Percentiles rank a stretch among this genome's conserved stretches.
These are phyloP conservation scores for Cladobotryum protrusum DNA, from an alignment of 2,329 filamentous ascomycete species.

Conservation along the genomic window DNA sequence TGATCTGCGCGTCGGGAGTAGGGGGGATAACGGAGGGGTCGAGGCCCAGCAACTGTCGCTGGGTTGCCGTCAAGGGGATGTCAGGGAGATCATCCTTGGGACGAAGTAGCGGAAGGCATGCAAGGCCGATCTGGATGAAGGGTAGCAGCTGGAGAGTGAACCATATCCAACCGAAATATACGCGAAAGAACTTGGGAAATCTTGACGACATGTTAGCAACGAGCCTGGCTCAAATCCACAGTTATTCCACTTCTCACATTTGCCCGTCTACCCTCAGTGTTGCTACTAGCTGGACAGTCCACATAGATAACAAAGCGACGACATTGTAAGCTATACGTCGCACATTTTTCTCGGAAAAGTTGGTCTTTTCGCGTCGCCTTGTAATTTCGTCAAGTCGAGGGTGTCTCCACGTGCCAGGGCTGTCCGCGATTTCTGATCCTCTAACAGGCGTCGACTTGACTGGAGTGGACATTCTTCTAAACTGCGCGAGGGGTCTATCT, in stretches of 20 bases:
- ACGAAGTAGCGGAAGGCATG: slow-evolving; percentile 66
- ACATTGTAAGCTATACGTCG: slow-evolving; percentile 64
- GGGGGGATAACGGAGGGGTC: slow-evolving; percentile 57
- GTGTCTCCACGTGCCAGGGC: slow-evolving; percentile 82
- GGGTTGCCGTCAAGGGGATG: slow-evolving; percentile 71
- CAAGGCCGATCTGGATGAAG: slow-evolving; percentile 63
- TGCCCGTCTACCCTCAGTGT: slow-evolving; percentile 31
- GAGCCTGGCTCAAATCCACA: too few species aligned
- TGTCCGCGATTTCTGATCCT: slow-evolving; percentile 38
- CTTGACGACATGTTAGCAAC: slow-evolving; percentile 23
- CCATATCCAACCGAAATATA: slow-evolving; percentile 40
- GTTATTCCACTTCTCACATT: slow-evolving; percentile 30
- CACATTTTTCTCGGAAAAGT: slow-evolving; percentile 73
- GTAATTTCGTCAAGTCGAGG: slow-evolving; percentile 84
- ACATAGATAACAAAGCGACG: slow-evolving; percentile 36
- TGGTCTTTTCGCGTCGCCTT: slow-evolving; percentile 68
- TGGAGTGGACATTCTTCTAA: slow-evolving; percentile 24
- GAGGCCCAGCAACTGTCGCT: slow-evolving; percentile 78
- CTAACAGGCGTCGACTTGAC: slow-evolving; percentile 36
- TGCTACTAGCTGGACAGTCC: slow-evolving; percentile 29
- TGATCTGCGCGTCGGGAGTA: slow-evolving; percentile 63
- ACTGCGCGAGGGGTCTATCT: too few species aligned
- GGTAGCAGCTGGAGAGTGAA: slow-evolving; percentile 50
- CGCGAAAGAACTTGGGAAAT: slow-evolving; percentile 24
- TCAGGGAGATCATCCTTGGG: slow-evolving; percentile 74